Evolutionary conservation across 208 protist species (phyloP).

Genomic region (Endotrypanum monterogeii): DNA sequence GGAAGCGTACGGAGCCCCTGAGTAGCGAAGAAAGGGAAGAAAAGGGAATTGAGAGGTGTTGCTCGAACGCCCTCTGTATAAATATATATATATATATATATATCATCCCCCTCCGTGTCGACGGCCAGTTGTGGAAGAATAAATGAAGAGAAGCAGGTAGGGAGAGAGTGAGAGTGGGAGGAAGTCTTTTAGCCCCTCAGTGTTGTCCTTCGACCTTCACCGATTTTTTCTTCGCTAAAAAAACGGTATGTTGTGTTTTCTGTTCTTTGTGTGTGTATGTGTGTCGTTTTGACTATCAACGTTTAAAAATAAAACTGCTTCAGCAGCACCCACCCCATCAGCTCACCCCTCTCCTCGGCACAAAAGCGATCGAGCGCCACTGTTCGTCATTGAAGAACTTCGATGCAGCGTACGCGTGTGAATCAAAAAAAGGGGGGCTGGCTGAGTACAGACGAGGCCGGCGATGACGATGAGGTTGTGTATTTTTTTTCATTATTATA

Average conservation of each 20-base stretch:
- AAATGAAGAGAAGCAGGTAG: too few relatives aligned
- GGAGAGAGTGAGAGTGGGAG: too few relatives aligned
- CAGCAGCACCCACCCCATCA: background rate
- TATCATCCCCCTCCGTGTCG: background rate
- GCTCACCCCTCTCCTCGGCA: background rate
- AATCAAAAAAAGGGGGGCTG: background rate
- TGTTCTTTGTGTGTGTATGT: background rate
- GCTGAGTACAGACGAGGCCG: too few relatives aligned
- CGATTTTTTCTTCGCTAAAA: background rate
- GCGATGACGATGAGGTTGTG: background rate
- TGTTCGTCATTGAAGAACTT: background rate
- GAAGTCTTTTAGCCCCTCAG: background rate
- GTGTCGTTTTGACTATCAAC: background rate
- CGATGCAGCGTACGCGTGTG: background rate
- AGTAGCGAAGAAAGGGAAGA: slow-evolving; percentile 6
- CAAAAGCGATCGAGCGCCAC: background rate
- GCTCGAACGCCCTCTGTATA: background rate
- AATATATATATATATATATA: too few relatives aligned
- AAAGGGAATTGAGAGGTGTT: background rate
- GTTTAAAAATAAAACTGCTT: slow-evolving; percentile 1
- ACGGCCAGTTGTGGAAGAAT: background rate
- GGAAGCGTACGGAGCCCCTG: slow-evolving; percentile 91
- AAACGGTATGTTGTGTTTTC: background rate
- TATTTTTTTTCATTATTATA: too few relatives aligned
- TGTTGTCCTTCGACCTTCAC: background rate